Evolutionary conservation across 2,329 filamentous ascomycete species (phyloP), one percentile per base, ranked within the genome.

Genomic region (Verticillium zaregamsianum): DNA sequence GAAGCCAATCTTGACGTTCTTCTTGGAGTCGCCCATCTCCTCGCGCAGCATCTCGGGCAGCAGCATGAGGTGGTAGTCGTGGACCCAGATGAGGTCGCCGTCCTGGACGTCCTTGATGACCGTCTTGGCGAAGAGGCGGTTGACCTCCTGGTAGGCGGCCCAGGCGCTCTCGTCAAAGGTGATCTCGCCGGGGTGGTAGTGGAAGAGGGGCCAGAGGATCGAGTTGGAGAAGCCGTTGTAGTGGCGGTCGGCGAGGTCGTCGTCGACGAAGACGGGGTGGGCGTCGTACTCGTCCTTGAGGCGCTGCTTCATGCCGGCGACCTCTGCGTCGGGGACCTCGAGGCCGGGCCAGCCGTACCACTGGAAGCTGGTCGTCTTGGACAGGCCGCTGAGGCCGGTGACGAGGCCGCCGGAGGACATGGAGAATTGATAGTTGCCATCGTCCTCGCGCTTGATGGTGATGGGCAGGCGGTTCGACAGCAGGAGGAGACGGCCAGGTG

Each of bases 151-250:
- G 80, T 98, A 98, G 59, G 93, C 94, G 28, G 89, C 85, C 95
- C 95, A 99, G 4, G 93, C 91, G 52, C 89, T 90, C 78, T 98
- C 94, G 78, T 98, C 93, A 75, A 98, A 98, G 55, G 93, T 97
- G 70, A 98, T 97, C 82, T 98, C 94, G 73, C 94, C 94, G 58
- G 95, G 94, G 77, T 99, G 95, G 79, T 98, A 98, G 80, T 98
- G 95, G 82, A 99, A 96, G 45, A 99, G 87, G 3, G 95, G 95
- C 95, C 95, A 99, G 64, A 99, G 88, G 74, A 98, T 98, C 8
- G 92, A 96, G 77, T 99, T 98, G 40, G 93, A 94, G 76, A 98
- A 98, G 57, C 95, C 95, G 73, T 99, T 99, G 82, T 99, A 98
- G 77, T 98, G 95, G 65, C 89, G 86, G 75, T 98, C 95, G 59